phyloP scores from a whole-genome alignment of 2,329 filamentous ascomycete species.

The Colletotrichum sp. region DNA sequence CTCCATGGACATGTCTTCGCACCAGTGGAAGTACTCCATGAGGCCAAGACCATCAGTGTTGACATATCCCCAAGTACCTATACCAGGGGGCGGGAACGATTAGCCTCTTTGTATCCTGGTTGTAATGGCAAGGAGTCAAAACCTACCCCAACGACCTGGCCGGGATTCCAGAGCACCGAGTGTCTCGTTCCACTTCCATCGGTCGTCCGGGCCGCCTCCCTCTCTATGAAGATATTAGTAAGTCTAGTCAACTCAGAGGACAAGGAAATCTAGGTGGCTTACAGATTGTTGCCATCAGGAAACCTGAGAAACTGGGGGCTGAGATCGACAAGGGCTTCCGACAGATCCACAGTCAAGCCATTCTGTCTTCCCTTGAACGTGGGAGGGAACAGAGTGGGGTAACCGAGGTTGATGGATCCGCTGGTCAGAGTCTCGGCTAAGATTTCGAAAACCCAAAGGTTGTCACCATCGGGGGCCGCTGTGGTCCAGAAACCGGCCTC shows the following conservation, averaged over 20 bases:
- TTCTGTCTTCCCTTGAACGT: background rate
- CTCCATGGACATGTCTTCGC: background rate
- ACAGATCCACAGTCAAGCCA: background rate
- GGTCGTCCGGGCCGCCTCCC: background rate
- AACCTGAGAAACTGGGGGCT: background rate
- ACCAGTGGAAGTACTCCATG: background rate
- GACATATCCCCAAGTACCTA: background rate
- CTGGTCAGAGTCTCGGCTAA: background rate
- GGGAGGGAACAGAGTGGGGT: background rate
- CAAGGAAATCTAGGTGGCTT: accelerated
- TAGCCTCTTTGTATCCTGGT: accelerated
- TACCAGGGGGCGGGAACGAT: accelerated
- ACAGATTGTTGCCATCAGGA: background rate
- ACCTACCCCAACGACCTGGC: background rate
- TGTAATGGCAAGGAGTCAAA: accelerated
- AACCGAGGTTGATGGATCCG: background rate
- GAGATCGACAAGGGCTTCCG: background rate
- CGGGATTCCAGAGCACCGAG: background rate
- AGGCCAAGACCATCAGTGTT: background rate
- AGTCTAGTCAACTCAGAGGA: background rate
- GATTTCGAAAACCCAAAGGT: background rate
- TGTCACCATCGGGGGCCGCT: background rate
- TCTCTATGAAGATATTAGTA: background rate
- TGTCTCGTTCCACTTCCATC: background rate
- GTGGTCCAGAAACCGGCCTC: background rate